Evolutionary conservation across 495 filamentous ascomycete species (phyloP).

Genomic region (Podospora pseudoanserina): DNA sequence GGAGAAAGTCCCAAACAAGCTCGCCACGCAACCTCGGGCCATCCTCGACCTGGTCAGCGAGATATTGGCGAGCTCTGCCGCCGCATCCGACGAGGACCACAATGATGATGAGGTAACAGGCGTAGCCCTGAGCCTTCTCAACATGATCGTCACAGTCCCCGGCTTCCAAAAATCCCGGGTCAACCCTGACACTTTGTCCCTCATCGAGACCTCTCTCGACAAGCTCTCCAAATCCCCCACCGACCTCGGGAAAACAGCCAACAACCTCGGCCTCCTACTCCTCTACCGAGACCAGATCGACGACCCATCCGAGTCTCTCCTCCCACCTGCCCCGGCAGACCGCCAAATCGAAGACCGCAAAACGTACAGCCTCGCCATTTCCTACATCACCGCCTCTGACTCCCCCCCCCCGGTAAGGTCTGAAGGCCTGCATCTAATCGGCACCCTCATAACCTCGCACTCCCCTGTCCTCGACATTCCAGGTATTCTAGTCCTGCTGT

Average conservation of each 20-base stretch:
- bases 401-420: slow-evolving; percentile 71
- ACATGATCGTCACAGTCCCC: slow-evolving; percentile 60
- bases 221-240: slow-evolving; percentile 39
- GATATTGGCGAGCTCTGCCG: slow-evolving; percentile 42
- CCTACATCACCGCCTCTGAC: slow-evolving; percentile 63
- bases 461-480: slow-evolving; percentile 69
- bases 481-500: slow-evolving; percentile 60
- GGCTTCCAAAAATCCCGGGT: slow-evolving; percentile 54
- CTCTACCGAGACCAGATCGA: slow-evolving; percentile 49
- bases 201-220: slow-evolving; percentile 50
- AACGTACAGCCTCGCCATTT: slow-evolving; percentile 65
- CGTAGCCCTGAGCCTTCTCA: slow-evolving; percentile 63
- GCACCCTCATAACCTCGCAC: slow-evolving; percentile 56
- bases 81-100: slow-evolving; percentile 28
- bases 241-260: slow-evolving; percentile 51
- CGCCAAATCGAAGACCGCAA: slow-evolving; percentile 62
- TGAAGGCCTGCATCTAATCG: slow-evolving; percentile 71
- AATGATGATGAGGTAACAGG: slow-evolving; percentile 54
- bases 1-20: slow-evolving; percentile 60
- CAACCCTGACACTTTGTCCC: slow-evolving; percentile 40
- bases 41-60: slow-evolving; percentile 61
- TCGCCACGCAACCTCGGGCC: slow-evolving; percentile 59
- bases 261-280: slow-evolving; percentile 55
- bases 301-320: slow-evolving; percentile 33
- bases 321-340: slow-evolving; percentile 30